Conservation (phyloP, 83 land plant species). For the Isoetes engelmannii region DNA sequence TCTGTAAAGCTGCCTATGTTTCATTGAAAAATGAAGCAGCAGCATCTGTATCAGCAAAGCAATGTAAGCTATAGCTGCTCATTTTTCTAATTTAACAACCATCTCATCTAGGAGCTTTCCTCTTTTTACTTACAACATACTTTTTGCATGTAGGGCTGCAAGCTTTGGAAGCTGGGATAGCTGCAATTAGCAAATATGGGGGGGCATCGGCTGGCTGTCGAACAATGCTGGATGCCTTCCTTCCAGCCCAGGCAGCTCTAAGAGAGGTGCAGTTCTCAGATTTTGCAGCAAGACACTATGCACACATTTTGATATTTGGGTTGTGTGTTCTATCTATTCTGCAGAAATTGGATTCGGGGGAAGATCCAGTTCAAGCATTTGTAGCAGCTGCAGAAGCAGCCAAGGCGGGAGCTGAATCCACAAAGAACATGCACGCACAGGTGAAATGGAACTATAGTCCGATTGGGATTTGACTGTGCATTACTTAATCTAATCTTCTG, state of each 20-base stretch:
- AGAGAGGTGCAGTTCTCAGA: conserved; percentile 44
- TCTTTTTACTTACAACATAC: background rate
- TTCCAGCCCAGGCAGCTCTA: conserved; percentile 65
- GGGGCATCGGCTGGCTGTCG: conserved; percentile 87
- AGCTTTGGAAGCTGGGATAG: conserved; percentile 78
- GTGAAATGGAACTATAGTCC: conserved; percentile 22
- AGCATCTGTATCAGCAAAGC: conserved; percentile 28
- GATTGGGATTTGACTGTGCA: background rate
- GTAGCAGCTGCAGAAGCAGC: conserved; percentile 76
- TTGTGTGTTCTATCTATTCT: background rate
- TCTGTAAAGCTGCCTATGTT: conserved; percentile 75
- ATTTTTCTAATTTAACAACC: background rate
- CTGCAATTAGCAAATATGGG: conserved; percentile 89
- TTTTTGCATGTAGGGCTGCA: conserved; percentile 52
- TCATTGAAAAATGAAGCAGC: conserved; percentile 37
- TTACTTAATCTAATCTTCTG: background rate
- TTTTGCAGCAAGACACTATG: background rate
- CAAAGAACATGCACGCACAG: conserved; percentile 80
- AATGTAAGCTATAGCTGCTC: conserved; percentile 37
- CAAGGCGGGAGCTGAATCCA: conserved; percentile 67
- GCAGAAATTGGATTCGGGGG: conserved; percentile 68
- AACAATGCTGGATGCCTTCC: conserved; percentile 87
- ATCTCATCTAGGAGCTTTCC: background rate
- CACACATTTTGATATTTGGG: background rate
- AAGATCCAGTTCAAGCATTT: conserved; percentile 64